A percentile compares a stretch with the other conserved stretches of the same genome.
phyloP scores from a whole-genome alignment of 78 protist genomes.

The slime mould (Dictyostelium discoideum) region dicty_2.7 NC_007090.3:1069501-1070000 shows the following conservation, averaged over 20 bases:
- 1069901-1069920: slow-evolving; percentile 69
- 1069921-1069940: slow-evolving; percentile 31
- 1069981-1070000: slow-evolving; percentile 27
- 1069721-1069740: not conserved
- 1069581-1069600: not conserved
- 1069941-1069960: slow-evolving; percentile 47
- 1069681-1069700: not conserved
- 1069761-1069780: slow-evolving; percentile 57
- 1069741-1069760: slow-evolving; percentile 68
- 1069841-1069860: slow-evolving; percentile 66
- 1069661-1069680: not conserved
- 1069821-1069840: slow-evolving; percentile 41
- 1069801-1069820: slow-evolving; percentile 2
- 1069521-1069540: slow-evolving; percentile 21
- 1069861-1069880: slow-evolving; percentile 62
- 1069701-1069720: slow-evolving; percentile 5
- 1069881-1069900: slow-evolving; percentile 76
- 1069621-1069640: not conserved
- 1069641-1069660: not conserved
- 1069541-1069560: not conserved
- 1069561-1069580: not conserved
- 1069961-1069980: slow-evolving; percentile 1
- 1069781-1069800: slow-evolving; percentile 15
- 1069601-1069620: not conserved
- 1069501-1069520: not conserved